Conservation (phyloP, 148 eudicot genomes). For the Mesembryanthemum crystallinum region DNA sequence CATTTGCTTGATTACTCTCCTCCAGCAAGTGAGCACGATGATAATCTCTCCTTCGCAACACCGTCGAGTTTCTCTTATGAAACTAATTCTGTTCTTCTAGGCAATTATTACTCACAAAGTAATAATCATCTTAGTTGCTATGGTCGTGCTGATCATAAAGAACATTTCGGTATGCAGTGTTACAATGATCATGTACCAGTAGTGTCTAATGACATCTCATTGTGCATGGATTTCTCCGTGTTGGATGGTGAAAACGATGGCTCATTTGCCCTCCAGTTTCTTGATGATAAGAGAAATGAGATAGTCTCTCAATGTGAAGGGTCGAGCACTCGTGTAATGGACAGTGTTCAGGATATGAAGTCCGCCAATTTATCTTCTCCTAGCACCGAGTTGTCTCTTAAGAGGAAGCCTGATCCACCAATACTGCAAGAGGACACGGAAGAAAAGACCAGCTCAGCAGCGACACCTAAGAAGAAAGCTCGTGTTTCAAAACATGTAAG, state of each 20-base stretch:
- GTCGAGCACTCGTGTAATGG: background rate
- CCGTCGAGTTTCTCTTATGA: conserved; percentile 16
- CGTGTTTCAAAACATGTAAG: conserved; percentile 47
- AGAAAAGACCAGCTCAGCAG: background rate
- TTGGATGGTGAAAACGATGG: conserved; percentile 15
- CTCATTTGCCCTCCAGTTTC: conserved; percentile 14
- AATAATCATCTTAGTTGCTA: conserved; percentile 31
- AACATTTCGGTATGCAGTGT: background rate
- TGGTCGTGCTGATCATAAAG: conserved; percentile 16
- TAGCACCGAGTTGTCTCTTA: conserved; percentile 27
- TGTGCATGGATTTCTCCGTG: conserved; percentile 24
- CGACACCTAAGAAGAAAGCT: conserved; percentile 45
- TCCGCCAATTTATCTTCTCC: conserved; percentile 14
- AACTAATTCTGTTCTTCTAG: conserved; percentile 5
- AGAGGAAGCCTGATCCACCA: conserved; percentile 38
- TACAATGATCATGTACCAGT: background rate
- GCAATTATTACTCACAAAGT: conserved; percentile 24
- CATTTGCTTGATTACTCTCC: conserved; percentile 24
- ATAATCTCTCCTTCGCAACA: conserved; percentile 9
- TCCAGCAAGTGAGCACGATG: conserved; percentile 14
- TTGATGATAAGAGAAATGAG: conserved; percentile 23
- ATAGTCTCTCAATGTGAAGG: conserved; percentile 8
- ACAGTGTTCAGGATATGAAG: conserved; percentile 13
- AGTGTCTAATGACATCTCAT: background rate
- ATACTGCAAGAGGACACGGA: conserved; percentile 5